Conservation (phyloP, 495 filamentous ascomycete genomes). For the Penicillium coffeae region DNA sequence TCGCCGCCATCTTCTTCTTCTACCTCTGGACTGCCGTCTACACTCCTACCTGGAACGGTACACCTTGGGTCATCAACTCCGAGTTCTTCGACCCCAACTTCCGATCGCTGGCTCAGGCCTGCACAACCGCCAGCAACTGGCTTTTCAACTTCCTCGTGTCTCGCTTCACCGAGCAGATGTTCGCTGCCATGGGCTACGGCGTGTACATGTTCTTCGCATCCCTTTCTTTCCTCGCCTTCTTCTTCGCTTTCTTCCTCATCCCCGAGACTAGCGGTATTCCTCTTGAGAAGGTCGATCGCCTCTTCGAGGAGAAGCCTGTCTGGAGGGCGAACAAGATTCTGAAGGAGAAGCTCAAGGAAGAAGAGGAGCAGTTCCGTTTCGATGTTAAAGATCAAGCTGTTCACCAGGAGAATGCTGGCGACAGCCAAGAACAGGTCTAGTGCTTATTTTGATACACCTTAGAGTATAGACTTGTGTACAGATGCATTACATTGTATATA, state of each 20-base stretch:
- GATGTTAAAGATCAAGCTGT: slow-evolving; percentile 37
- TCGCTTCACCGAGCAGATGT: slow-evolving; percentile 74
- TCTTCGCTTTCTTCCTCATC: slow-evolving; percentile 64
- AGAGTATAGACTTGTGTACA: slow-evolving; percentile 8
- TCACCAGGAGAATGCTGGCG: slow-evolving; percentile 12
- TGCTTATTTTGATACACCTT: not conserved
- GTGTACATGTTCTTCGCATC: slow-evolving; percentile 78
- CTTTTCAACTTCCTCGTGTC: slow-evolving; percentile 73
- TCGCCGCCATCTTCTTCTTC: slow-evolving; percentile 71
- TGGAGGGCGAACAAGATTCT: slow-evolving; percentile 50
- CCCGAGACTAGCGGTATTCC: slow-evolving; percentile 63
- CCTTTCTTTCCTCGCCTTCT: slow-evolving; percentile 61
- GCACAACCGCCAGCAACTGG: slow-evolving; percentile 68
- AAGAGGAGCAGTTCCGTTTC: slow-evolving; percentile 52
- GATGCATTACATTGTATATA: slow-evolving; percentile 8
- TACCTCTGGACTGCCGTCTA: slow-evolving; percentile 76
- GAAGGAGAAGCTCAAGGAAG: slow-evolving; percentile 43
- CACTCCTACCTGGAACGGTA: slow-evolving; percentile 69
- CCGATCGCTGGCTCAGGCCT: slow-evolving; percentile 64
- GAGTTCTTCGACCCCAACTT: slow-evolving; percentile 62
- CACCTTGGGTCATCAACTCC: slow-evolving; percentile 60
- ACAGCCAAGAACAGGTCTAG: not conserved
- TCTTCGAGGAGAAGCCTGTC: slow-evolving; percentile 57
- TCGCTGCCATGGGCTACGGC: slow-evolving; percentile 63
- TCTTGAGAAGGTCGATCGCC: slow-evolving; percentile 48